Evolutionary conservation across 257 asterid species (phyloP).

Genomic region (Hygrophila difformis): DNA sequence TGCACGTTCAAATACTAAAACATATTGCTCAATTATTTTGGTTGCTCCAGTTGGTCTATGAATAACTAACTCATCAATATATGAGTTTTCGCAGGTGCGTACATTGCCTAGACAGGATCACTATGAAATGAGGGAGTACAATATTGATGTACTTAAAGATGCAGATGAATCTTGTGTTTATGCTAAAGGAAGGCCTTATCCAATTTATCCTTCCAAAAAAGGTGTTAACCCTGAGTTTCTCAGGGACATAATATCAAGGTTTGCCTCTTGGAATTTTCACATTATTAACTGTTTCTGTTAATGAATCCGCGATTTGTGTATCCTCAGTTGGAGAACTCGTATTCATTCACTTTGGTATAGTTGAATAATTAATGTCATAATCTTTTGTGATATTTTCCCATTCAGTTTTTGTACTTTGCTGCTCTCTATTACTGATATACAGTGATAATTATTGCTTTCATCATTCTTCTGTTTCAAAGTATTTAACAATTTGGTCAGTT

Average conservation of each 20-base stretch:
- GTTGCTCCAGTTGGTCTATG: conserved; percentile 6
- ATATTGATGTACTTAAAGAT: conserved; percentile 58
- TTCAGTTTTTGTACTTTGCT: background rate
- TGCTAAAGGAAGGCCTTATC: conserved; percentile 81
- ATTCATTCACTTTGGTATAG: background rate
- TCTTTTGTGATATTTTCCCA: too few species aligned
- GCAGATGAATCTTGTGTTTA: conserved; percentile 49
- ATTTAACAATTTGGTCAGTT: background rate
- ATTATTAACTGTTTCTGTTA: conserved; percentile 13
- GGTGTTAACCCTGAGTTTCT: conserved; percentile 68
- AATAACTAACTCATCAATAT: conserved; percentile 13
- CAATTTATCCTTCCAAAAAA: conserved; percentile 90
- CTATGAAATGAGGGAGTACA: conserved; percentile 85
- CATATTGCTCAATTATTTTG: background rate
- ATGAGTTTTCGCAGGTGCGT: conserved; percentile 54
- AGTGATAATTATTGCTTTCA: too few species aligned
- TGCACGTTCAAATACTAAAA: too few species aligned
- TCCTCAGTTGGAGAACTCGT: conserved; percentile 2
- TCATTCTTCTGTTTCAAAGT: background rate
- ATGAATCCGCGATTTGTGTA: too few species aligned
- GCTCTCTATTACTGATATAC: background rate
- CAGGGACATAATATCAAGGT: conserved; percentile 79
- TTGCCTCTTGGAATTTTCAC: conserved; percentile 18
- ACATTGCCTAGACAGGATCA: conserved; percentile 54
- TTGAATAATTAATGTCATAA: too few species aligned